A percentile compares a stretch with the other conserved stretches of the same genome.
Conservation (phyloP, 2,329 filamentous ascomycete genomes). For the Metarhizium guizhouense region DNA sequence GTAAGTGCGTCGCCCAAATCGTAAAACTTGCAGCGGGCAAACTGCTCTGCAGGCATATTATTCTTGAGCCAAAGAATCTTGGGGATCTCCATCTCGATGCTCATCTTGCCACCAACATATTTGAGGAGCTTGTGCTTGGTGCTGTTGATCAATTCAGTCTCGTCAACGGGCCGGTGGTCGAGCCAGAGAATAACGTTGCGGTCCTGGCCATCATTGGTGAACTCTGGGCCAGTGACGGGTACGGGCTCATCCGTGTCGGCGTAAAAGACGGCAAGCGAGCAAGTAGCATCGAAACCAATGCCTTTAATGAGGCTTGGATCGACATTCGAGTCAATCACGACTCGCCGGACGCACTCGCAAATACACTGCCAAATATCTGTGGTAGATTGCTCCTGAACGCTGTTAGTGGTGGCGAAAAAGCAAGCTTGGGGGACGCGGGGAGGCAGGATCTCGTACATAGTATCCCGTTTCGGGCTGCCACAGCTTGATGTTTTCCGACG, state of each 20-base stretch:
- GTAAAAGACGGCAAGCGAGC: constrained; percentile 86
- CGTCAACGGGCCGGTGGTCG: constrained; percentile 83
- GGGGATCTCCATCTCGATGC: constrained; percentile 98
- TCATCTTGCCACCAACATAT: constrained; percentile 97
- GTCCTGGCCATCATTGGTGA: constrained; percentile 66
- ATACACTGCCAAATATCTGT: constrained; percentile 95
- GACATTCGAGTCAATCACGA: constrained; percentile 73
- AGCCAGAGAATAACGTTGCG: constrained; percentile 97
- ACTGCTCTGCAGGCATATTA: constrained; percentile 87
- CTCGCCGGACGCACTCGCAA: constrained; percentile 75
- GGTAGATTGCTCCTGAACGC: constrained; percentile 80
- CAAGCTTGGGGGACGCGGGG: background rate
- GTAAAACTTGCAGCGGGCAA: constrained; percentile 93
- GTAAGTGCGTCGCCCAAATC: constrained; percentile 89
- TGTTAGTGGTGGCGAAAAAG: constrained; percentile 6
- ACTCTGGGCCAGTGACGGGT: constrained; percentile 81
- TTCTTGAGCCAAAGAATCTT: constrained; percentile 99
- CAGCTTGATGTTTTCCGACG: constrained; percentile 67
- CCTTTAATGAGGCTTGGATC: constrained; percentile 70
- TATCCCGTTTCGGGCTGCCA: constrained; percentile 71
- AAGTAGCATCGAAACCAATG: constrained; percentile 97
- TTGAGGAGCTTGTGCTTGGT: constrained; percentile 87
- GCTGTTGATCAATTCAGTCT: constrained; percentile 88
- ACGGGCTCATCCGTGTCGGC: constrained; percentile 85
- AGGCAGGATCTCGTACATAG: constrained; percentile 47